phyloP scores from a whole-genome alignment of 2,329 filamentous ascomycete species.

The Pyrenophora graminea region DNA sequence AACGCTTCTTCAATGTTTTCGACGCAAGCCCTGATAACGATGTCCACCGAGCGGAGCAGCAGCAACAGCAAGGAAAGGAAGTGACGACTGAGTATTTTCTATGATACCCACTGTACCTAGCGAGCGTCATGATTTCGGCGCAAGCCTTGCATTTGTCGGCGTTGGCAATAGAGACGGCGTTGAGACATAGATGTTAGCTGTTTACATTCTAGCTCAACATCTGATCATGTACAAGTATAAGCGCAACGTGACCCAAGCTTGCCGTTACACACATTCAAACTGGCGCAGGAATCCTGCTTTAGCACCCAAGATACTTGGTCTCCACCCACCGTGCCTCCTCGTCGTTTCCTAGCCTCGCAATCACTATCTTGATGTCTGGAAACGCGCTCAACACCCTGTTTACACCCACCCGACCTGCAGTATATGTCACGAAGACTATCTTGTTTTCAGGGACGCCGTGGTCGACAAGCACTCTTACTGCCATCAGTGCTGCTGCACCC shows the following conservation, averaged over 20 bases:
- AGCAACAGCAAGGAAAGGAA: constrained; percentile 74
- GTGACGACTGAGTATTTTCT: constrained; percentile 70
- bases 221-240: constrained; percentile 3
- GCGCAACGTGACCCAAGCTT: neutral
- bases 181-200: constrained; percentile 12
- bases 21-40: constrained; percentile 97
- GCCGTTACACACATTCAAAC: neutral
- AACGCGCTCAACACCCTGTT: constrained; percentile 88
- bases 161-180: constrained; percentile 18
- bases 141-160: constrained; percentile 18
- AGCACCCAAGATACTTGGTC: constrained; percentile 88
- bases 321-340: constrained; percentile 89
- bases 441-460: constrained; percentile 83
- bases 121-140: constrained; percentile 12
- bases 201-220: constrained; percentile 8
- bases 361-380: constrained; percentile 82
- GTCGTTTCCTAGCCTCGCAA: constrained; percentile 79
- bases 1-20: constrained; percentile 97
- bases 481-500: constrained; percentile 86
- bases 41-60: constrained; percentile 77
- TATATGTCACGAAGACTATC: constrained; percentile 92
- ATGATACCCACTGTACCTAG: constrained; percentile 52
- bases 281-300: constrained; percentile 5
- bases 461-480: constrained; percentile 91
- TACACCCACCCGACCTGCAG: constrained; percentile 81